Percentiles rank a stretch among this genome's conserved stretches.
Conservation (phyloP, 202 grass and related monocot genomes). For the Sporobolus alterniflorus region DNA sequence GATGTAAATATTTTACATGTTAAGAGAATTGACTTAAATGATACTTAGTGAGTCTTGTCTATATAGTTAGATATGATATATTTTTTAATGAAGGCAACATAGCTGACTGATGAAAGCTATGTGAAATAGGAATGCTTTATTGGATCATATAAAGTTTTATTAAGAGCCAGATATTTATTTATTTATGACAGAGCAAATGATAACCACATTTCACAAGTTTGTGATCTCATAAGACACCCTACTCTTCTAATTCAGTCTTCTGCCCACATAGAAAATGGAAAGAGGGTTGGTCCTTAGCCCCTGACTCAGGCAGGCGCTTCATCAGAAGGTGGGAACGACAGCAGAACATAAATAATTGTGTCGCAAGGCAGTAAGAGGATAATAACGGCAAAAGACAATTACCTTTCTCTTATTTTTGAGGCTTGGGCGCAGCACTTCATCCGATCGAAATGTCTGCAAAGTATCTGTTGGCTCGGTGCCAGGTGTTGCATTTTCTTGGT, state of each 20-base stretch:
- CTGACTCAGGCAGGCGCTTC: conserved; percentile 70
- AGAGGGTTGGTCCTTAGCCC: not conserved
- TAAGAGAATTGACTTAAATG: no score
- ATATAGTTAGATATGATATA: no score
- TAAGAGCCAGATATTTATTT: not conserved
- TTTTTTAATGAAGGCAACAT: conserved; percentile 3
- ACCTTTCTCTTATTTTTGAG: conserved; percentile 71
- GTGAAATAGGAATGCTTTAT: not conserved
- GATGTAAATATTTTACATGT: no score
- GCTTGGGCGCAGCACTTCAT: conserved; percentile 57
- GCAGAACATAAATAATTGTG: conserved; percentile 52
- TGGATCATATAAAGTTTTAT: not conserved
- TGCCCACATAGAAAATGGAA: not conserved
- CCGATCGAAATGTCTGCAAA: conserved; percentile 52
- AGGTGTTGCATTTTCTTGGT: conserved; percentile 69
- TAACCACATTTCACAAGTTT: not conserved
- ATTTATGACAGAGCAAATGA: not conserved
- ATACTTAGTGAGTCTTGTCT: no score
- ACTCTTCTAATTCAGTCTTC: not conserved
- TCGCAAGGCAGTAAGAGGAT: not conserved
- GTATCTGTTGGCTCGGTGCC: conserved; percentile 76
- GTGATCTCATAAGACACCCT: not conserved
- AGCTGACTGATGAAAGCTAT: not conserved
- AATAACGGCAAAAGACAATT: conserved; percentile 1
- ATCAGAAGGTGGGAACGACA: conserved; percentile 53